Percentiles rank a stretch among this genome's conserved stretches.
Evolutionary conservation across 2,329 filamentous ascomycete genomes (phyloP).

Genomic region (Apiospora hydei): DNA sequence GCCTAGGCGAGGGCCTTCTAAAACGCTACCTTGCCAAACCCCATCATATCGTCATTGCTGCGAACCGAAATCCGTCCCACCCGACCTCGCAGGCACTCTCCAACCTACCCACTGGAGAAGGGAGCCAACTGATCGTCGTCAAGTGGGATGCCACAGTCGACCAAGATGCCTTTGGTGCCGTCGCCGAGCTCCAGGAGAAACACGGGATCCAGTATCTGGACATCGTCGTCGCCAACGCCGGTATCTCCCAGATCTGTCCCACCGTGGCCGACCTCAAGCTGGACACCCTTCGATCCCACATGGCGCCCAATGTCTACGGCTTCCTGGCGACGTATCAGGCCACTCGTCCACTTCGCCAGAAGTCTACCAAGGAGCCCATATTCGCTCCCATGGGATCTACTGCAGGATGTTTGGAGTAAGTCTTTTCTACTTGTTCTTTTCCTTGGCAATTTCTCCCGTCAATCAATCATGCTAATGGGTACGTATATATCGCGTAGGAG

Average conservation of each 20-base stretch:
- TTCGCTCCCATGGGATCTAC: constrained; percentile 47
- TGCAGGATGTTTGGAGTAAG: not conserved
- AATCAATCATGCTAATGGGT: no score
- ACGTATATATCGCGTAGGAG: not conserved
- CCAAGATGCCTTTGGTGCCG: constrained; percentile 43
- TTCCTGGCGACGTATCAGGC: constrained; percentile 55
- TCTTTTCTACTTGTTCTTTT: not conserved
- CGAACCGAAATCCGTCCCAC: constrained; percentile 43
- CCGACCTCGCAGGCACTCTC: constrained; percentile 39
- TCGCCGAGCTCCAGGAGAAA: constrained; percentile 39
- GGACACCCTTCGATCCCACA: constrained; percentile 46
- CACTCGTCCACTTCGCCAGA: constrained; percentile 45
- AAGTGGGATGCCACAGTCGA: constrained; percentile 49
- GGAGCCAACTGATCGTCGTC: constrained; percentile 47
- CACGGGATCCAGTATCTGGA: constrained; percentile 51
- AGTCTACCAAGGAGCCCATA: constrained; percentile 38
- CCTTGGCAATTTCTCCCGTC: not conserved
- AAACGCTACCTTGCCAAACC: constrained; percentile 52
- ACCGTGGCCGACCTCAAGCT: constrained; percentile 43
- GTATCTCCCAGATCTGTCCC: constrained; percentile 44
- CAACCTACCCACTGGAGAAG: constrained; percentile 43
- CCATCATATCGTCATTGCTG: constrained; percentile 59
- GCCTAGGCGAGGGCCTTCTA: constrained; percentile 46
- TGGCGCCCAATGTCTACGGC: constrained; percentile 49
- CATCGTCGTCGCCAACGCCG: constrained; percentile 60